phyloP scores from a whole-genome alignment of 2,329 filamentous ascomycete species.

The Orbilia brochopaga region DNA sequence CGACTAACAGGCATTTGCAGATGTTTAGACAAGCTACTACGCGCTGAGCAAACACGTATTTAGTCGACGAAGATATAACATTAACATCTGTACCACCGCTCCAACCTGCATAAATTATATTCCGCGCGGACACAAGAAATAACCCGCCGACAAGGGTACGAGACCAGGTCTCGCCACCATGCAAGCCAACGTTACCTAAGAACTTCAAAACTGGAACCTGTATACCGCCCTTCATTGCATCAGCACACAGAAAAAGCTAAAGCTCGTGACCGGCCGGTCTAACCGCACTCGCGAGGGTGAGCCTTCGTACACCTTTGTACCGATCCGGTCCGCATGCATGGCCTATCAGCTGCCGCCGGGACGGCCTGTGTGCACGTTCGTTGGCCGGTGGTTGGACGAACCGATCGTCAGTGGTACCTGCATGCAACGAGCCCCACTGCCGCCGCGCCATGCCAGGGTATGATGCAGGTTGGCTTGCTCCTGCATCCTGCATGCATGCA shows the following conservation, averaged over 20 bases:
- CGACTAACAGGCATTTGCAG: no score
- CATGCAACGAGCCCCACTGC: conserved; percentile 4
- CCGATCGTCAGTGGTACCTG: conserved; percentile 1
- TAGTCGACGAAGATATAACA: no score
- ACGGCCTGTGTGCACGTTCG: neutral
- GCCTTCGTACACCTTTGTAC: neutral
- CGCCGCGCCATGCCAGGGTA: neutral
- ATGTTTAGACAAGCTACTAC: no score
- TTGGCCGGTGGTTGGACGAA: neutral
- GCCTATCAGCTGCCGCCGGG: neutral
- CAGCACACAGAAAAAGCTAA: neutral
- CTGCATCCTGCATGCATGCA: conserved; percentile 6
- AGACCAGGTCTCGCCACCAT: neutral
- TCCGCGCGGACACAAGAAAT: neutral
- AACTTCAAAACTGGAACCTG: no score
- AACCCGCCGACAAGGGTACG: neutral
- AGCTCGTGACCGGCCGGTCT: no score
- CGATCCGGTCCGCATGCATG: neutral
- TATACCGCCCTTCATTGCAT: no score
- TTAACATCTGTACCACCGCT: neutral
- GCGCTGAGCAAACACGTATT: no score
- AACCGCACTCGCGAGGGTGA: neutral
- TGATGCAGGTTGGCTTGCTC: neutral
- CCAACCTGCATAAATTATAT: neutral
- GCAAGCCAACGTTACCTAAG: conserved; percentile 3